Percentiles rank a stretch among this genome's conserved stretches.
Evolutionary conservation across 2,329 filamentous ascomycete genomes (phyloP).

Genomic region (Didymella exigua): DNA sequence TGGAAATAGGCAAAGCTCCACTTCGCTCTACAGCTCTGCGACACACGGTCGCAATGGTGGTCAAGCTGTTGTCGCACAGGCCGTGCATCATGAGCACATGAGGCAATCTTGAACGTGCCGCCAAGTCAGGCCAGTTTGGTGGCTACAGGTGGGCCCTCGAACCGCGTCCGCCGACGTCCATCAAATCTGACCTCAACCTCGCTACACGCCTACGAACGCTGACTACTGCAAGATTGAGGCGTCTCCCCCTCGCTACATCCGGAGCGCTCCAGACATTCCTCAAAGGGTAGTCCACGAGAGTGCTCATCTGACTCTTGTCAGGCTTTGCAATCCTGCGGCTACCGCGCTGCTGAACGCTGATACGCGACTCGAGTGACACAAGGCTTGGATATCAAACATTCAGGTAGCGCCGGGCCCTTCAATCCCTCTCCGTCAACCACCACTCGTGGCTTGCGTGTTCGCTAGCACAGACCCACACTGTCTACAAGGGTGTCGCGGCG

Average conservation of each 20-base stretch:
- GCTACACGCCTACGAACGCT: constrained; percentile 9
- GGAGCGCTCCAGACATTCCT: constrained; percentile 9
- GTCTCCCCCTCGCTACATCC: constrained; percentile 3
- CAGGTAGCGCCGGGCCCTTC: constrained; percentile 26
- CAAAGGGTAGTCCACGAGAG: constrained; percentile 7
- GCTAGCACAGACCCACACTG: constrained; percentile 23
- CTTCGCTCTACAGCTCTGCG: constrained; percentile 10
- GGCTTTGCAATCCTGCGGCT: constrained; percentile 25
- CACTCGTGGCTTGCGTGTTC: constrained; percentile 22
- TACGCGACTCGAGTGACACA: constrained; percentile 24
- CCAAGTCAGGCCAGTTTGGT: constrained; percentile 21
- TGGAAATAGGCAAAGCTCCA: constrained; percentile 9
- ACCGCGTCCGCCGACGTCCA: constrained; percentile 24
- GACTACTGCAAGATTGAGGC: constrained; percentile 14
- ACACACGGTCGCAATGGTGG: constrained; percentile 10
- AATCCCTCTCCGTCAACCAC: constrained; percentile 29
- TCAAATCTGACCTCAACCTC: constrained; percentile 10
- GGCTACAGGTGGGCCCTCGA: constrained; percentile 20
- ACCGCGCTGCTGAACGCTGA: constrained; percentile 27
- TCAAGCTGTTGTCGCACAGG: constrained; percentile 17
- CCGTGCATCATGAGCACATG: constrained; percentile 25
- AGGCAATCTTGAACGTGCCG: constrained; percentile 26
- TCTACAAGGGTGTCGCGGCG: constrained; percentile 18
- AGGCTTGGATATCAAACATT: constrained; percentile 29
- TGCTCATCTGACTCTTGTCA: constrained; percentile 23